phyloP scores from a whole-genome alignment of 2,329 filamentous ascomycete genomes.

The Colletotrichum sp. region DNA sequence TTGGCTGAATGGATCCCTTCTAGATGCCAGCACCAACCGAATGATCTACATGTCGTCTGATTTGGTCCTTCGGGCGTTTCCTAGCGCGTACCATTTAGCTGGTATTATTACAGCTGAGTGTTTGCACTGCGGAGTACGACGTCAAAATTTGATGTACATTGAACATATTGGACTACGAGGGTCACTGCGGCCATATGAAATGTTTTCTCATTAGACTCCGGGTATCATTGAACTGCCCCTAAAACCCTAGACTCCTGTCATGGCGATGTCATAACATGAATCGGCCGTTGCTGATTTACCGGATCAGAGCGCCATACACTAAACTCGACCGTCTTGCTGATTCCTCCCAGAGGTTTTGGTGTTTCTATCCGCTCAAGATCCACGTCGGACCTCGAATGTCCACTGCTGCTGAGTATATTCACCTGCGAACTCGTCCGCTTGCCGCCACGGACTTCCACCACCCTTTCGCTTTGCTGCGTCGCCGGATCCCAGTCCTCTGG shows the following conservation, averaged over 20 bases:
- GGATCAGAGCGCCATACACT: constrained; percentile 1
- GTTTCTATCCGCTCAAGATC: not conserved
- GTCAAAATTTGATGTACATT: fast-evolving
- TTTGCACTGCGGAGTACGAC: not conserved
- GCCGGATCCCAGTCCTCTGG: not conserved
- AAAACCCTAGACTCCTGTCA: not conserved
- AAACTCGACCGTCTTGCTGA: constrained; percentile 8
- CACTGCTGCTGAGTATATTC: not conserved
- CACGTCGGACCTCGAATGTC: not conserved
- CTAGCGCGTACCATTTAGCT: not conserved
- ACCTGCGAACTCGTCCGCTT: not conserved
- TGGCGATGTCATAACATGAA: not conserved
- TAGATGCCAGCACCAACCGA: not conserved
- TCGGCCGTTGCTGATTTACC: not conserved
- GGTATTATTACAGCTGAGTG: not conserved
- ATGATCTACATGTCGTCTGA: not conserved
- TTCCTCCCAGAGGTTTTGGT: not conserved
- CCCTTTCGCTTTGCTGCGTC: not conserved
- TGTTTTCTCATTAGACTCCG: not conserved
- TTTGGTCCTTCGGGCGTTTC: not conserved
- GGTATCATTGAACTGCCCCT: not conserved
- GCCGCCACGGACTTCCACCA: not conserved
- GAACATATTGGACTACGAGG: fast-evolving
- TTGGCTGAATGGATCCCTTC: not conserved
- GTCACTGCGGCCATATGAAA: not conserved